Evolutionary conservation across 768 basidiomycete genomes (phyloP), one percentile per base, ranked within the genome.

Genomic region (Megacollybia marginata): DNA sequence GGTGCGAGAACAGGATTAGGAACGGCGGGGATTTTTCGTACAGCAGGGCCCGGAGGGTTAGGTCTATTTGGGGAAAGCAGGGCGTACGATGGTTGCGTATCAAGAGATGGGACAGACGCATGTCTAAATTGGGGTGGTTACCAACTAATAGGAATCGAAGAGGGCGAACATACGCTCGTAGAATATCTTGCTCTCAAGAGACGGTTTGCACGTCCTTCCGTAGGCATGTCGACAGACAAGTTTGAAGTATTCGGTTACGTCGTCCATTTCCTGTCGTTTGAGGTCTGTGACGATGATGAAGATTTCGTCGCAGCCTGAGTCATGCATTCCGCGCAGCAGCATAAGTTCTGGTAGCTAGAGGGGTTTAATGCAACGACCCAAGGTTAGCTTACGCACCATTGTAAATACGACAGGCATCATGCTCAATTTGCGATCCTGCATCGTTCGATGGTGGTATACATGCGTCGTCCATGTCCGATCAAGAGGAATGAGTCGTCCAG

Each of bases 381-480:
- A 44, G 15, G 16, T 7, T 28, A 18, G 34, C 33, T 42, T 33
- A 61, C 72, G 55, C 57, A 86, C 86, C 83, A 88, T 86, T 44
- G 85, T 87, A 58, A 85, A 86, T 0, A 88, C 82, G 2, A 88
- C 85, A 5, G 82, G 85, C 75, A 85, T 82, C 84, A 87, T 87
- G 20, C 80, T 79, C 36, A 84, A 63, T 53, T 81, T 83, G 48
- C 82, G 73, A 56, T 86, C 84, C 52, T 80, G 75, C 78, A 87
- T 84, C 4, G 84, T 82, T 52, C 79, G 74, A 52, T 88, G 86
- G 62, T 88, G 84, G 59, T 82, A 88, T 36, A 88, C 82, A 64
- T 88, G 83, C 8, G 85, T 88, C 31, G 82, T 84, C 86, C 86
- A 88, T 15, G 85, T 85, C 52, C 86, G 75, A 72, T 87, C 85